Percentiles rank a stretch among this genome's conserved stretches.
phyloP scores from a whole-genome alignment of 2,329 filamentous ascomycete species.

The Ophiocordyceps camponoti-leonardi region DNA sequence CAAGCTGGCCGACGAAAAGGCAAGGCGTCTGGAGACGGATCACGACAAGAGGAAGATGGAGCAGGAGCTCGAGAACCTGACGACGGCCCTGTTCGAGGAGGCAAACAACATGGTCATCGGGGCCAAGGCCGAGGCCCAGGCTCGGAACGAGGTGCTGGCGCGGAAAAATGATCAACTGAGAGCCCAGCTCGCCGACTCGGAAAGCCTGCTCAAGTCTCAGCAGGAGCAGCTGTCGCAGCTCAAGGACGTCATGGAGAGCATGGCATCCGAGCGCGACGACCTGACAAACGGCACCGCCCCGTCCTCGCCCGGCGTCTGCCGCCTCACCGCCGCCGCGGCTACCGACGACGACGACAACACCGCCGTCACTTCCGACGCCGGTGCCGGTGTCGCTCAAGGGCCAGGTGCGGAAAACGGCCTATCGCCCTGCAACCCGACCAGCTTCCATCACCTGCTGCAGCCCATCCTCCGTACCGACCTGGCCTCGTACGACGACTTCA shows the following conservation, averaged over 20 bases:
- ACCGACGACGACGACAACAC: constrained; percentile 19
- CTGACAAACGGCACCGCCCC: constrained; percentile 56
- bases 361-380: constrained; percentile 11
- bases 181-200: constrained; percentile 71
- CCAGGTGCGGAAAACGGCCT: constrained; percentile 18
- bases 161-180: constrained; percentile 79
- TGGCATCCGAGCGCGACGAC: constrained; percentile 59
- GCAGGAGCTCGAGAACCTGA: constrained; percentile 77
- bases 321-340: constrained; percentile 37
- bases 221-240: constrained; percentile 86
- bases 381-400: constrained; percentile 18
- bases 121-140: constrained; percentile 76
- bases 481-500: constrained; percentile 69
- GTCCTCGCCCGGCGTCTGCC: constrained; percentile 62
- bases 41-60: constrained; percentile 81
- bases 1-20: constrained; percentile 47
- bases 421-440: constrained; percentile 42
- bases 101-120: constrained; percentile 92
- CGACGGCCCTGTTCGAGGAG: constrained; percentile 89
- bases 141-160: constrained; percentile 63
- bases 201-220: constrained; percentile 70
- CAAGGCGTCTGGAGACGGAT: constrained; percentile 46
- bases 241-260: constrained; percentile 81
- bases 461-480: constrained; percentile 73
- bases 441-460: constrained; percentile 68